phyloP scores from a whole-genome alignment of 1,139 yeast species.

The Debaryomycetaceae sp. region DNA sequence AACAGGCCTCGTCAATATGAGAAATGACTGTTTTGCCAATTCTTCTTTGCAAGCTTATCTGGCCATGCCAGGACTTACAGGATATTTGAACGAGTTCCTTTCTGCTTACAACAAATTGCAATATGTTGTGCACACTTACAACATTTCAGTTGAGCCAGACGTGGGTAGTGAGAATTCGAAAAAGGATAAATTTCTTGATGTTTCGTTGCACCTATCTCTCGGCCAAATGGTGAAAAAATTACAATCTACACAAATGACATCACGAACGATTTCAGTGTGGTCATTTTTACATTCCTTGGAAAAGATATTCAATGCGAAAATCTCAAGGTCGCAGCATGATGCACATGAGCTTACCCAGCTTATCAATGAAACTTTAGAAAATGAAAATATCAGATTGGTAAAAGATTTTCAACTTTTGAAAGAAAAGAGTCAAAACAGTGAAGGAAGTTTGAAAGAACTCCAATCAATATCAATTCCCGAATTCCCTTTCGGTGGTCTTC shows the following conservation, averaged over 20 bases:
- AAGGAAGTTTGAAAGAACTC: conserved; percentile 15
- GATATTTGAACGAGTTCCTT: conserved; percentile 52
- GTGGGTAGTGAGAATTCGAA: conserved; percentile 9
- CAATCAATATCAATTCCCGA: conserved; percentile 43
- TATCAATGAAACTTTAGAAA: conserved; percentile 72
- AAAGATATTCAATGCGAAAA: conserved; percentile 68
- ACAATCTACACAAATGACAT: conserved; percentile 57
- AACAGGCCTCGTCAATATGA: conserved; percentile 76
- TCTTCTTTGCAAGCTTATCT: conserved; percentile 86
- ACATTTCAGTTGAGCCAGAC: conserved; percentile 19
- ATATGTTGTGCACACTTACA: conserved; percentile 21
- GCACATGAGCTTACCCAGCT: conserved; percentile 89
- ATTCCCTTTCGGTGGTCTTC: conserved; percentile 72
- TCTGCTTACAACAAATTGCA: conserved; percentile 24
- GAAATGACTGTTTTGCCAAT: conserved; percentile 92
- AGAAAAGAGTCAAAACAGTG: conserved; percentile 8
- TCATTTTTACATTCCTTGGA: conserved; percentile 72
- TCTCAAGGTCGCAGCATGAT: conserved; percentile 85
- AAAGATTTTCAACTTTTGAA: conserved; percentile 27
- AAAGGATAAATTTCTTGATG: conserved; percentile 24
- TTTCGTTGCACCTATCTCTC: conserved; percentile 57
- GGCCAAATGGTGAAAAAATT: conserved; percentile 53
- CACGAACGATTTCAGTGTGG: conserved; percentile 71
- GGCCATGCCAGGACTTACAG: conserved; percentile 60
- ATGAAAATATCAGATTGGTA: conserved; percentile 51